These are phyloP conservation scores for Plasmodium inui DNA, from an alignment of 169 alveolate species.

Conservation along the genomic window DNA sequence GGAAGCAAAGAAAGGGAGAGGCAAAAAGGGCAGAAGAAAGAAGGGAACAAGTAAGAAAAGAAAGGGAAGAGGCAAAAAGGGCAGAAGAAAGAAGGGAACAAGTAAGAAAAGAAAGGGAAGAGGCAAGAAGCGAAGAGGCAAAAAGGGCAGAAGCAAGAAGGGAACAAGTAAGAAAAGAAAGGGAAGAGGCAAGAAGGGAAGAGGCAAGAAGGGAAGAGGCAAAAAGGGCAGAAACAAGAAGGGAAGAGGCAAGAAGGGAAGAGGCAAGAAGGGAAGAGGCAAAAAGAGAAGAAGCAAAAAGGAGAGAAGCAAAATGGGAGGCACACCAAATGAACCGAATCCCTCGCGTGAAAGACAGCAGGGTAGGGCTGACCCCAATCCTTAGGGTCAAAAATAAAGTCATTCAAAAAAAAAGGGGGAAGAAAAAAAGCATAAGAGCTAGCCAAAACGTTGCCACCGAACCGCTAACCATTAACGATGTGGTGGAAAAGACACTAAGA, in stretches of 20 bases:
- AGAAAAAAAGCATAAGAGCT: background rate
- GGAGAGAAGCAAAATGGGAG: background rate
- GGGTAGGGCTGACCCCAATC: background rate
- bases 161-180: too few species aligned
- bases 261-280: background rate
- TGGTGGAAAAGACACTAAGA: background rate
- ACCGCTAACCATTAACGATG: background rate
- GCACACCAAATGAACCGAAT: background rate
- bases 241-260: background rate
- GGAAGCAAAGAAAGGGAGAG: background rate
- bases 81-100: background rate
- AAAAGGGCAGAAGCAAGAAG: background rate
- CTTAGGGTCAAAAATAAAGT: background rate
- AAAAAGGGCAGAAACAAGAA: background rate
- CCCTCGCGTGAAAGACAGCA: background rate
- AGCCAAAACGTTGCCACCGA: background rate
- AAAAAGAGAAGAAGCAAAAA: background rate
- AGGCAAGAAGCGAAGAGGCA: background rate
- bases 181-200: background rate
- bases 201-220: background rate
- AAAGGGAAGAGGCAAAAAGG: background rate
- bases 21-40: background rate
- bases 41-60: background rate
- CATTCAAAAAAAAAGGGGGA: slow-evolving; percentile 22
- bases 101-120: background rate